Evolutionary conservation across 2,329 filamentous ascomycete species (phyloP).

Genomic region (Magnaporthiopsis incrustans): DNA sequence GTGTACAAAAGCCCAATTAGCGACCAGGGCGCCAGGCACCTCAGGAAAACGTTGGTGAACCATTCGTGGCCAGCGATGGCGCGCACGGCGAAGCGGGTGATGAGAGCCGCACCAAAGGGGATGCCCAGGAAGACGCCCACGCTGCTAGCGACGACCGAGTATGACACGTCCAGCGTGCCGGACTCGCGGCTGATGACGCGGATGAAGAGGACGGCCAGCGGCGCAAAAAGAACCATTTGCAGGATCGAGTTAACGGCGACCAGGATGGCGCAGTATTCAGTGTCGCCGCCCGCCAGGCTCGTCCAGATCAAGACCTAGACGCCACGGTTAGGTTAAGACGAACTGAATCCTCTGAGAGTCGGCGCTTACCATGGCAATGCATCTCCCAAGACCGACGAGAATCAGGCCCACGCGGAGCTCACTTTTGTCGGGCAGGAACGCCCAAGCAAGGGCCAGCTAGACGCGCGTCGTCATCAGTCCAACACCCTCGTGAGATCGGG

Average conservation of each 20-base stretch:
- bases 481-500: no score
- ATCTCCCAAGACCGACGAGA: conserved; percentile 75
- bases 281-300: conserved; percentile 59
- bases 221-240: conserved; percentile 67
- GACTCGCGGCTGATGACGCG: conserved; percentile 51
- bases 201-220: conserved; percentile 62
- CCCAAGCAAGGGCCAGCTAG: conserved; percentile 58
- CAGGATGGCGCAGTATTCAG: conserved; percentile 75
- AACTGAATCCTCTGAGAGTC: no score
- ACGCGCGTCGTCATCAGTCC: no score
- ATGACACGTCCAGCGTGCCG: conserved; percentile 35
- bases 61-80: conserved; percentile 43
- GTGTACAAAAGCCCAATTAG: conserved; percentile 81
- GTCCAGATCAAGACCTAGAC: conserved; percentile 60
- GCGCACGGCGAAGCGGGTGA: conserved; percentile 61
- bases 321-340: no score
- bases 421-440: conserved; percentile 51
- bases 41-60: conserved; percentile 66
- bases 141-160: conserved; percentile 64
- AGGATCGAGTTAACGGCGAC: conserved; percentile 69
- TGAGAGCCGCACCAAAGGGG: conserved; percentile 69
- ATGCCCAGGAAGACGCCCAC: conserved; percentile 83
- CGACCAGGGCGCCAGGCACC: conserved; percentile 60
- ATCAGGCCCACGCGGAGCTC: conserved; percentile 61
- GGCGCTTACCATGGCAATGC: conserved; percentile 63